Conservation (phyloP, 805 yeast genomes). For the Teunomyces kruisii region DNA sequence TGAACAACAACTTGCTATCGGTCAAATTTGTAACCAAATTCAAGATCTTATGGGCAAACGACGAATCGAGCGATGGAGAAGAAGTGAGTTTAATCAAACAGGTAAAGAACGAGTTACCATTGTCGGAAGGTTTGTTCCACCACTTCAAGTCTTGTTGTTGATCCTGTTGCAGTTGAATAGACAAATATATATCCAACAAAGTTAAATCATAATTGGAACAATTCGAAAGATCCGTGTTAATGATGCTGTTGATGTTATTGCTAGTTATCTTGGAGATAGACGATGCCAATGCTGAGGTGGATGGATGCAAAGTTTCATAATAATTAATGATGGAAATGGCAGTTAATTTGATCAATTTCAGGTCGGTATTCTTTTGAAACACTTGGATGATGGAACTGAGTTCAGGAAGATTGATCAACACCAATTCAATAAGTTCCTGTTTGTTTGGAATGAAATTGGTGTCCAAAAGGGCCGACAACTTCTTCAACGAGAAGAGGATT, state of each 20-base stretch:
- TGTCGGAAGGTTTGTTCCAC: constrained; percentile 59
- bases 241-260: constrained; percentile 16
- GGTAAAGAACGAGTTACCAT: constrained; percentile 62
- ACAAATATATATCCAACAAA: constrained; percentile 56
- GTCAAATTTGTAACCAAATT: constrained; percentile 50
- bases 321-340: constrained; percentile 43
- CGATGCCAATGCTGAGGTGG: constrained; percentile 17
- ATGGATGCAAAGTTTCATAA: constrained; percentile 39
- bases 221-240: constrained; percentile 10
- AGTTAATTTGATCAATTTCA: constrained; percentile 47
- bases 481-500: constrained; percentile 51
- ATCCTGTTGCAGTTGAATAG: constrained; percentile 52
- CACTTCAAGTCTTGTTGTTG: constrained; percentile 56
- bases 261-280: constrained; percentile 16
- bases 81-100: constrained; percentile 52
- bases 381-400: constrained; percentile 42
- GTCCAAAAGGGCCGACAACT: constrained; percentile 43
- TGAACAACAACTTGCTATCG: constrained; percentile 55
- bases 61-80: constrained; percentile 11
- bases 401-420: constrained; percentile 48
- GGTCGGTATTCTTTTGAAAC: constrained; percentile 34
- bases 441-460: constrained; percentile 14
- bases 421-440: constrained; percentile 28
- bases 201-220: constrained; percentile 54
- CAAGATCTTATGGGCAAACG: constrained; percentile 42